Conservation (phyloP, 2,329 filamentous ascomycete species). For the Aspergillus flavus region DNA sequence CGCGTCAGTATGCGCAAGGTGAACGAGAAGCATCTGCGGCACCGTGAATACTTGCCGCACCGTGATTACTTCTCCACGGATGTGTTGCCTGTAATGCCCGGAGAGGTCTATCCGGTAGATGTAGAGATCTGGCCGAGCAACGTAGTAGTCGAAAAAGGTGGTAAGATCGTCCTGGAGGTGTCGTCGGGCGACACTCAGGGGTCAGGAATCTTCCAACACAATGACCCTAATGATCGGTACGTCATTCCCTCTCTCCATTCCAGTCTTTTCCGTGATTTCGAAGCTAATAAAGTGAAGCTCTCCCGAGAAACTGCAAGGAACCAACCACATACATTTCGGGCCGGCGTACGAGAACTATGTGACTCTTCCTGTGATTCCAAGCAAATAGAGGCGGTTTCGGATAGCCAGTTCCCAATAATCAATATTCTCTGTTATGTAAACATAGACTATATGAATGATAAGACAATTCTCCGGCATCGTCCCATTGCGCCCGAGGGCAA, state of each 20-base stretch:
- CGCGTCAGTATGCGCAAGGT: constrained; percentile 55
- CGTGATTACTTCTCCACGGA: constrained; percentile 56
- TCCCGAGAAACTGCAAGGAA: constrained; percentile 47
- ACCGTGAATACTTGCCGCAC: constrained; percentile 51
- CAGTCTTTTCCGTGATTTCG: not conserved
- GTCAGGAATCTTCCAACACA: constrained; percentile 52
- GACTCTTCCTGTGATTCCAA: constrained; percentile 52
- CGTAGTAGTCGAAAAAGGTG: constrained; percentile 38
- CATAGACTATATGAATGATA: not conserved
- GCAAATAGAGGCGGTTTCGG: not conserved
- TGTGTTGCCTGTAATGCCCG: constrained; percentile 50
- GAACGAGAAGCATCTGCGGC: constrained; percentile 46
- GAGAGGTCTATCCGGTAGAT: constrained; percentile 55
- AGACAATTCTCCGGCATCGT: not conserved
- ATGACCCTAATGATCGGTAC: constrained; percentile 41
- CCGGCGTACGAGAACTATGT: constrained; percentile 49
- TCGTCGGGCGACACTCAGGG: constrained; percentile 55
- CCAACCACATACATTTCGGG: constrained; percentile 55
- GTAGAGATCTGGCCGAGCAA: constrained; percentile 47
- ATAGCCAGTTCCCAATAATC: not conserved
- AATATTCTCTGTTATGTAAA: not conserved
- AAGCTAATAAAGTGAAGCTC: constrained; percentile 33
- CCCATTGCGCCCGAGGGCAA: not conserved
- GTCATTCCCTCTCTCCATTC: not conserved
- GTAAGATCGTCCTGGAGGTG: constrained; percentile 33